A percentile compares a stretch with the other conserved stretches of the same genome.
These are phyloP conservation scores for Lodderomyces margitis DNA, from an alignment of 1,139 yeast species.

Conservation along the genomic window DNA sequence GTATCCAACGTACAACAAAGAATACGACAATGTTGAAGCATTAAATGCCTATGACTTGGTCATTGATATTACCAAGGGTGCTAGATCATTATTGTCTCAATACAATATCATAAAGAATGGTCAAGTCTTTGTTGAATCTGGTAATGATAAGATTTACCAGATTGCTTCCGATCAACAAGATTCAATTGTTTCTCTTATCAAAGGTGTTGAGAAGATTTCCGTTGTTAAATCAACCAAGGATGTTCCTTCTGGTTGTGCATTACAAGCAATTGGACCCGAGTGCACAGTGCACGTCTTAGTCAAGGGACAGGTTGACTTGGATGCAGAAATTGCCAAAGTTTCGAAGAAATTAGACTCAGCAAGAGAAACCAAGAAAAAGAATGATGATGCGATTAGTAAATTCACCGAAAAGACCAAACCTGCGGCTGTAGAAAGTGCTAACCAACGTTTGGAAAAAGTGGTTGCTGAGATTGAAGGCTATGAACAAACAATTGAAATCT, in stretches of 20 bases:
- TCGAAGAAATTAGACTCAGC: slow-evolving; percentile 68
- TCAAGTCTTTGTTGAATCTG: slow-evolving; percentile 74
- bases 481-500: slow-evolving; percentile 71
- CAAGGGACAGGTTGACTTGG: slow-evolving; percentile 92
- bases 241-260: slow-evolving; percentile 88
- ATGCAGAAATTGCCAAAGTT: slow-evolving; percentile 84
- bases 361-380: slow-evolving; percentile 45
- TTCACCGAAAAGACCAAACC: slow-evolving; percentile 83
- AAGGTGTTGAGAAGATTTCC: slow-evolving; percentile 75
- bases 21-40: slow-evolving; percentile 63
- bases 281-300: slow-evolving; percentile 88
- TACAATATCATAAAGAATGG: slow-evolving; percentile 87
- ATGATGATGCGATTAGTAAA: slow-evolving; percentile 54
- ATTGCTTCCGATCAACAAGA: slow-evolving; percentile 71
- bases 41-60: slow-evolving; percentile 77
- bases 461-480: slow-evolving; percentile 86
- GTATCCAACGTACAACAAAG: slow-evolving; percentile 66
- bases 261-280: slow-evolving; percentile 74
- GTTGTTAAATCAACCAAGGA: slow-evolving; percentile 54
- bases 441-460: slow-evolving; percentile 64
- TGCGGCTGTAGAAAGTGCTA: slow-evolving; percentile 77
- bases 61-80: slow-evolving; percentile 83
- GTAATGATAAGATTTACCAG: slow-evolving; percentile 44
- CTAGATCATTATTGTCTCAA: slow-evolving; percentile 89
- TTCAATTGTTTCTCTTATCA: slow-evolving; percentile 85